These are phyloP conservation scores for Debaryomyces singareniensis DNA, from an alignment of 1,139 yeast species.

Conservation along the genomic window DNA sequence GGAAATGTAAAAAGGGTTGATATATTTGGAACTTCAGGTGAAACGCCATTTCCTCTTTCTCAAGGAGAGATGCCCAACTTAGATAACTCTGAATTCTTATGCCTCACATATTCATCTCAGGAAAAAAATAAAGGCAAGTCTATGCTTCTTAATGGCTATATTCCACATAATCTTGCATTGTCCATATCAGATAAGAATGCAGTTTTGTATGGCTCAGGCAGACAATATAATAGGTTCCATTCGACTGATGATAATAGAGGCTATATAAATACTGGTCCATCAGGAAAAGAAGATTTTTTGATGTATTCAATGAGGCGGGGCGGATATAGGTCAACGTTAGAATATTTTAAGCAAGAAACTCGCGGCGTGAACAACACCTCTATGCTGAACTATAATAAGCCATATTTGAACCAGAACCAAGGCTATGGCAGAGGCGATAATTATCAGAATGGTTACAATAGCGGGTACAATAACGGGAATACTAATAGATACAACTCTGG, in stretches of 20 bases:
- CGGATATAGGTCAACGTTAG: conserved; percentile 32
- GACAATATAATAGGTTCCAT: conserved; percentile 25
- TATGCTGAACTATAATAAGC: conserved; percentile 5
- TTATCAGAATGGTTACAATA: conserved; percentile 8
- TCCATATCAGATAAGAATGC: conserved; percentile 64
- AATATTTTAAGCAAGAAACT: conserved; percentile 9
- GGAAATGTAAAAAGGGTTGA: conserved; percentile 50
- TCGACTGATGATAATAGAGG: conserved; percentile 28
- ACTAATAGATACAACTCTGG: conserved; percentile 7
- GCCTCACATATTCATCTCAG: conserved; percentile 54
- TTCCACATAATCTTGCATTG: conserved; percentile 55
- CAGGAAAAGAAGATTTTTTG: conserved; percentile 28
- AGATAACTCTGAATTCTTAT: conserved; percentile 48
- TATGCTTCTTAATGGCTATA: conserved; percentile 77
- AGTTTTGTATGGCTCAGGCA: conserved; percentile 37
- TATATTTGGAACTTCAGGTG: conserved; percentile 41
- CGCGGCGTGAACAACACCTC: conserved; percentile 5
- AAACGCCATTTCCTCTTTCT: conserved; percentile 54
- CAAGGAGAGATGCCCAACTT: conserved; percentile 54
- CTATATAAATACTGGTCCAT: conserved; percentile 38
- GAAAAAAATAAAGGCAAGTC: conserved; percentile 57
- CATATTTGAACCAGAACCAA: conserved; percentile 1
- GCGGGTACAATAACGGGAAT: conserved; percentile 7
- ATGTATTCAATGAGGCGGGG: conserved; percentile 34
- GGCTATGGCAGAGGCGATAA: conserved; percentile 5